Evolutionary conservation across 306 rosid species (phyloP), one percentile per base, ranked within the genome.

Genomic region (Dicorynia guianensis): DNA sequence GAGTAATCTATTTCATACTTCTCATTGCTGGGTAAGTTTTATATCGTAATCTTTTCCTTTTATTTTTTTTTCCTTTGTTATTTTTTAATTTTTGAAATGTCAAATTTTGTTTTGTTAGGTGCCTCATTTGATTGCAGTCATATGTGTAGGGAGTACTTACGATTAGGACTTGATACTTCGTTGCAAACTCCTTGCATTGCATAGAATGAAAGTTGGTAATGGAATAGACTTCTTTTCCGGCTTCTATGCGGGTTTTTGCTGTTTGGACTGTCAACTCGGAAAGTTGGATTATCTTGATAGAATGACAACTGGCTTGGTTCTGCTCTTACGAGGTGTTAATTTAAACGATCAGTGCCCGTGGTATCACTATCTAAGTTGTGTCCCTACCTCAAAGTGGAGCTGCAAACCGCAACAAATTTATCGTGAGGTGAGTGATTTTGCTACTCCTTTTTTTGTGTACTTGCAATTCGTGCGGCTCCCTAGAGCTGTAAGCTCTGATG

Each of bases 331-430:
- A 63, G 89, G 89, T 52, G 80, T 58, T 15, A 61, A 89, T 49
- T 46, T 81, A 67, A 86, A 86, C 17, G 77, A 86, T 12, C 74
- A 43, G 47, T 89, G 88, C 73, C 78, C 84, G 33, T 85, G 94
- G 91, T 86, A 91, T 48, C 94, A 83, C 34, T 85, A 85, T 83
- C 47, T 87, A 67, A 85, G 81, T 55, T 79, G 91, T 62, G 72
- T 85, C 53, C 91, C 88, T 39, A 85, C 77, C 46, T 56, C 84
- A 53, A 80, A 73, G 70, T 81, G 93, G 88, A 86, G 59, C 35
- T 86, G 90, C 82, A 67, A 81, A 50, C 58, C 81, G 9, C 76
- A 47, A 9, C n/a, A 43, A 17, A 44, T 44, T 18, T 67, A 48
- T 64, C 86, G 87, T 63, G 55, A 79, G 82, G 86, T 85, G 76